Evolutionary conservation across 495 filamentous ascomycete genomes (phyloP), one percentile per base, ranked within the genome.

Genomic region (Talaromyces trachyspermus): DNA sequence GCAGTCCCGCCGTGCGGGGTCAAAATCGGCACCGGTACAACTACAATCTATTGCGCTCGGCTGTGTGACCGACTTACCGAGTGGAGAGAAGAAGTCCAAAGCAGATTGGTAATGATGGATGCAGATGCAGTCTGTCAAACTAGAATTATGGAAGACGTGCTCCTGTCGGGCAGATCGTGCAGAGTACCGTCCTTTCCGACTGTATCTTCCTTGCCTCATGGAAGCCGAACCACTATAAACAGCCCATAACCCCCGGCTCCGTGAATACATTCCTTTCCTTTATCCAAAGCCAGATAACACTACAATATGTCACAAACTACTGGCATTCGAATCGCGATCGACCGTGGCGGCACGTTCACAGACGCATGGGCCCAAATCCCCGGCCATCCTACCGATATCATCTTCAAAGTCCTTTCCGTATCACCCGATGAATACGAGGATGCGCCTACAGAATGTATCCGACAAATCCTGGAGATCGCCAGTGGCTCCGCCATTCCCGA

Each of bases 371-470:
- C 77, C 40, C 72, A 72, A 20, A 72, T 70, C 6, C 69, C 69
- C 44, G 65, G 69, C 41, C 61, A 77, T 54, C 78, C 85, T 48
- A 78, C 72, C 37, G 83, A 91, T 56, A 75, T 92, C 39, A 80
- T 95, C 48, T 79, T 95, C 58, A 95, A 95, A 63, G 72, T 95
- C 1, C 78, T 95, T 5, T 91, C 87, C 15, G 86, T 90, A 40
- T 89, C 94, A 61, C 88, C 88, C 40, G 72, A 78, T 46, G 90
- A 95, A 62, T 95, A 95, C 55, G 72, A 80, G 41, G 89, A 95
- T 76, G 89, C 89, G 2, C 89, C 89, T 2, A 79, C 89, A 7
- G 89, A 95, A 60, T 91, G 89, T 33, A 95, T 98, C 56, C 81
- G 92, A 10, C 86, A 90, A 46, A 80, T 98, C 43, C 76, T 97